Percentiles rank a stretch among this genome's conserved stretches.
phyloP scores from a whole-genome alignment of 768 basidiomycete genomes.

The Naematelia encephala region DNA sequence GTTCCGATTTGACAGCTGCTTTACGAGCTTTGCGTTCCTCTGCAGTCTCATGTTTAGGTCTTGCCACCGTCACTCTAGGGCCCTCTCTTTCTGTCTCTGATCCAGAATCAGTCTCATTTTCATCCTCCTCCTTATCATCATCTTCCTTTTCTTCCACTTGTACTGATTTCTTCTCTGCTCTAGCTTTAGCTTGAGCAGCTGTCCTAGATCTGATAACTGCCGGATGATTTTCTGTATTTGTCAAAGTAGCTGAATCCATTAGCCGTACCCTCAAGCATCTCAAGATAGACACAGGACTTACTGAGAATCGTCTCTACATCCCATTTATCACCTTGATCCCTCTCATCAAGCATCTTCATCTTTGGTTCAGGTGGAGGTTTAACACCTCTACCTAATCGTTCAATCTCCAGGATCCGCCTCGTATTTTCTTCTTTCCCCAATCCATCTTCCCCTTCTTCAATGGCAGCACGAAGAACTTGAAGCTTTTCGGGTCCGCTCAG shows the following conservation, averaged over 20 bases:
- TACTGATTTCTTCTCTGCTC: conserved; percentile 59
- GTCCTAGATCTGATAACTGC: conserved; percentile 72
- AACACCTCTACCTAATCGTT: conserved; percentile 56
- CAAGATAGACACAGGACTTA: conserved; percentile 54
- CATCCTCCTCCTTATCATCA: conserved; percentile 51
- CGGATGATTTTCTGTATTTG: conserved; percentile 97
- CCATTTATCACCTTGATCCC: conserved; percentile 60
- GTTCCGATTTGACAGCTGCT: conserved; percentile 54
- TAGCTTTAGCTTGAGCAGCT: conserved; percentile 44
- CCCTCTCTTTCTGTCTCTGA: conserved; percentile 50
- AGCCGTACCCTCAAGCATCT: not conserved
- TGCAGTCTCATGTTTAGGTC: conserved; percentile 68
- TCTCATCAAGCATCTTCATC: conserved; percentile 55
- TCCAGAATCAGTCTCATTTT: conserved; percentile 29
- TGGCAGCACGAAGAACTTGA: conserved; percentile 68
- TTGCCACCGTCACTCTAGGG: conserved; percentile 58
- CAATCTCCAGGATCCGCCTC: conserved; percentile 50
- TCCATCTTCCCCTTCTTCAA: conserved; percentile 60
- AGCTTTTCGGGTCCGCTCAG: conserved; percentile 74
- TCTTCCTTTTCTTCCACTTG: too few species aligned
- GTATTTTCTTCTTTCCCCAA: conserved; percentile 37
- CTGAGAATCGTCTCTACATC: conserved; percentile 95
- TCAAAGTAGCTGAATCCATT: conserved; percentile 81
- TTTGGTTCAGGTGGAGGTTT: conserved; percentile 49
- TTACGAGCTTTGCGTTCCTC: conserved; percentile 55